phyloP scores from a whole-genome alignment of 2,329 filamentous ascomycete species.

The Plenodomus biglobosus region DNA sequence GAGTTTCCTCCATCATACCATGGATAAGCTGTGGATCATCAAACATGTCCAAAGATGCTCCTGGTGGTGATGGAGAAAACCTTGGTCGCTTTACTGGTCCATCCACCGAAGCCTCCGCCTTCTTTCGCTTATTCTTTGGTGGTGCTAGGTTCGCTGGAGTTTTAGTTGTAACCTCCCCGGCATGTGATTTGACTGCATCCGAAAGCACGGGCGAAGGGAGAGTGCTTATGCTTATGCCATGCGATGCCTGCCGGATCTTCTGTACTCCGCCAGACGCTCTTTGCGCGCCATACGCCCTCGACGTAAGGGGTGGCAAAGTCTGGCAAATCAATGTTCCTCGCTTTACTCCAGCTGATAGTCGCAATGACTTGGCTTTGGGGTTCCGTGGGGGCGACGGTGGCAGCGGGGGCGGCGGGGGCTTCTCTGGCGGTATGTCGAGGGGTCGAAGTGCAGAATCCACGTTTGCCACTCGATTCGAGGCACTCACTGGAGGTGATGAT shows the following conservation, averaged over 20 bases:
- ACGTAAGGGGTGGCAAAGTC: constrained; percentile 25
- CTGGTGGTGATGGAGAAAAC: constrained; percentile 3
- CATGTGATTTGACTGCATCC: neutral
- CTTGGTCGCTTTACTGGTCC: constrained; percentile 5
- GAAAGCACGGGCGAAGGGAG: constrained; percentile 6
- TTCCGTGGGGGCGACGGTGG: constrained; percentile 19
- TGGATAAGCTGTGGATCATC: constrained; percentile 32
- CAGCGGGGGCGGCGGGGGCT: constrained; percentile 8
- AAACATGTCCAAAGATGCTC: constrained; percentile 12
- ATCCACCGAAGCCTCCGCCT: neutral
- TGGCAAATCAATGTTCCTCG: constrained; percentile 50
- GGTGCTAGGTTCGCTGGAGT: neutral
- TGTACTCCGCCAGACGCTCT: constrained; percentile 1
- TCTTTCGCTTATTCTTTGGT: constrained; percentile 11
- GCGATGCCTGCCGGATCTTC: constrained; percentile 2
- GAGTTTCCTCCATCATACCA: constrained; percentile 34
- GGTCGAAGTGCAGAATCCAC: constrained; percentile 31
- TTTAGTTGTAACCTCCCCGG: neutral
- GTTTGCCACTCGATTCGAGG: constrained; percentile 41
- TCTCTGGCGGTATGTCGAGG: constrained; percentile 7
- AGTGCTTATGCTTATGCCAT: constrained; percentile 4
- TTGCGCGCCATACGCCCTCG: constrained; percentile 5
- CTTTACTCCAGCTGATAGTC: constrained; percentile 43
- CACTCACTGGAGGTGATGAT: constrained; percentile 44
- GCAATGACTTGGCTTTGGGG: constrained; percentile 40